Evolutionary conservation across 2,329 filamentous ascomycete genomes (phyloP).

Genomic region (Calonectria hawksworthii): DNA sequence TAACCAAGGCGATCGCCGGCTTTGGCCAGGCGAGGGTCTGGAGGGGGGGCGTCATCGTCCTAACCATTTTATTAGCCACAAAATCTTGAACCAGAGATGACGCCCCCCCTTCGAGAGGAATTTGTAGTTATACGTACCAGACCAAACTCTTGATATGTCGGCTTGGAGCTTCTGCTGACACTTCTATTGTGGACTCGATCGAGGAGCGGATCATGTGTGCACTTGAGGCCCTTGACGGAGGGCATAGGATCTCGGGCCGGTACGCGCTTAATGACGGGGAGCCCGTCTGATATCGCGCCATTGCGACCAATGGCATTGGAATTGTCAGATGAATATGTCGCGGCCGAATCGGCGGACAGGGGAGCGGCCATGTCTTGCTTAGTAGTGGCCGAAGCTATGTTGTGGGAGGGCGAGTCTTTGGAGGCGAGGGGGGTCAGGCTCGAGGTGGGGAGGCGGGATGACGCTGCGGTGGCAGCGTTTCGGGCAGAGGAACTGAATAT

Average conservation of each 20-base stretch:
- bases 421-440: conserved; percentile 66
- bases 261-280: conserved; percentile 56
- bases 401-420: conserved; percentile 66
- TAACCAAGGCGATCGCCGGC: conserved; percentile 73
- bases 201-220: conserved; percentile 73
- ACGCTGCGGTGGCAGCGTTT: conserved; percentile 56
- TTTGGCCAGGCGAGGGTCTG: conserved; percentile 85
- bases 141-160: conserved; percentile 74
- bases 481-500: conserved; percentile 71
- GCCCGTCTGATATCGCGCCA: conserved; percentile 53
- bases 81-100: conserved; percentile 68
- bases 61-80: conserved; percentile 74
- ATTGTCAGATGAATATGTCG: conserved; percentile 45
- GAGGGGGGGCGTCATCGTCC: conserved; percentile 83
- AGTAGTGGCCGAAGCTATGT: conserved; percentile 61
- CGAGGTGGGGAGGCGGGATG: conserved; percentile 59
- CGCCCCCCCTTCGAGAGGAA: conserved; percentile 65
- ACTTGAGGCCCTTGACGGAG: conserved; percentile 69
- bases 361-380: conserved; percentile 70
- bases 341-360: conserved; percentile 58
- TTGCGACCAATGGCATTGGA: conserved; percentile 47
- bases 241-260: conserved; percentile 70
- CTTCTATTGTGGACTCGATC: conserved; percentile 63
- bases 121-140: conserved; percentile 72
- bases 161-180: conserved; percentile 70